These are phyloP conservation scores for Trichophaea hybrida DNA, from an alignment of 2,329 filamentous ascomycete genomes.

Conservation along the genomic window DNA sequence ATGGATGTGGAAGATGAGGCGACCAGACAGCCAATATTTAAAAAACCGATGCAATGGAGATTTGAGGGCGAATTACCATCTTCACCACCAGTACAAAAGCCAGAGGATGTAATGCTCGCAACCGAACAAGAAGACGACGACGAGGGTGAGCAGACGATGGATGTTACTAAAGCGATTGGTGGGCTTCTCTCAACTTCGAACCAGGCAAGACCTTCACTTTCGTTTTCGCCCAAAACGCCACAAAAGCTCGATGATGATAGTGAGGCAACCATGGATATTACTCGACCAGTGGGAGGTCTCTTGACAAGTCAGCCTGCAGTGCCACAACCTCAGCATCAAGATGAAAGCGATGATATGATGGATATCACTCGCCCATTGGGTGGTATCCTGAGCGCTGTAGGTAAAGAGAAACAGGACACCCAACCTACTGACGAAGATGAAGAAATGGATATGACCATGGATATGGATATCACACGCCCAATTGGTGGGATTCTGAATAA, in stretches of 20 bases:
- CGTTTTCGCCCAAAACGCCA: slow-evolving; percentile 3
- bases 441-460: slow-evolving; percentile 26
- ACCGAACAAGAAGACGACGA: slow-evolving; percentile 5
- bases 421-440: background rate
- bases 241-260: slow-evolving; percentile 4
- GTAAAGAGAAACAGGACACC: slow-evolving; percentile 6
- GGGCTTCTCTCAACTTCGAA: background rate
- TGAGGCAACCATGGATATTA: slow-evolving; percentile 70
- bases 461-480: slow-evolving; percentile 51
- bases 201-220: slow-evolving; percentile 15
- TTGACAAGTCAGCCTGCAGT: slow-evolving; percentile 27
- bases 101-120: background rate
- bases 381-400: slow-evolving; percentile 36
- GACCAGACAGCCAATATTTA: slow-evolving; percentile 9
- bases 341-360: slow-evolving; percentile 38
- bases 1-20: slow-evolving; percentile 33
- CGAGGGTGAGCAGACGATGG: slow-evolving; percentile 56
- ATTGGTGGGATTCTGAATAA: slow-evolving; percentile 45
- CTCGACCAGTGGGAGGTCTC: slow-evolving; percentile 44
- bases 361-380: slow-evolving; percentile 49
- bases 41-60: slow-evolving; percentile 19
- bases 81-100: background rate
- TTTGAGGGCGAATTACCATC: slow-evolving; percentile 7
- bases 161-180: slow-evolving; percentile 54
- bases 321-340: background rate